Percentiles rank a stretch among this genome's conserved stretches.
Conservation (phyloP, 2,329 filamentous ascomycete species). For the Apiospora sp. region DNA sequence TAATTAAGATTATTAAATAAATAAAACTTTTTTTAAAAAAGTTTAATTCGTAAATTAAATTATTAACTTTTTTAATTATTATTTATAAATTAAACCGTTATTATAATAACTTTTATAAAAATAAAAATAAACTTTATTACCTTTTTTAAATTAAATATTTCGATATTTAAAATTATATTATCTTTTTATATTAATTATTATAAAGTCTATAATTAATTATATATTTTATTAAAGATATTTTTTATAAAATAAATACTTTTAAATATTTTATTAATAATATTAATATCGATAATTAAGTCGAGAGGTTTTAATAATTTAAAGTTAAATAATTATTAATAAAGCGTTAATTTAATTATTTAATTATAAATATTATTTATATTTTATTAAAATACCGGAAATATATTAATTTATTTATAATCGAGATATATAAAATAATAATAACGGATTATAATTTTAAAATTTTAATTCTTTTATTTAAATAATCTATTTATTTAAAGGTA, state of each 20-base stretch:
- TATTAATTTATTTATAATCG: background rate
- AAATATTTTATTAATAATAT: background rate
- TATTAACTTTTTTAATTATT: no score
- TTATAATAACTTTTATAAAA: background rate
- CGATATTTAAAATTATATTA: background rate
- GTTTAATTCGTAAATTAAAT: no score
- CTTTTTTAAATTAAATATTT: background rate
- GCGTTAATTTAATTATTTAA: background rate
- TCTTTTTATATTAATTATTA: background rate
- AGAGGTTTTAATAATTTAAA: background rate
- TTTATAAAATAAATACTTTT: background rate
- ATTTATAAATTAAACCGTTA: no score
- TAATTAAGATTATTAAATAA: no score
- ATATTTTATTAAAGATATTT: background rate
- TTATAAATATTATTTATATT: slow-evolving; percentile 17
- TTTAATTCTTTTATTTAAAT: no score
- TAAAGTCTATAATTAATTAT: background rate
- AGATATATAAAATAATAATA: slow-evolving; percentile 2
- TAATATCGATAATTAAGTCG: background rate
- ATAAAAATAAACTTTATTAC: background rate
- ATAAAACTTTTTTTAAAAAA: no score
- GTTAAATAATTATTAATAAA: slow-evolving; percentile 2
- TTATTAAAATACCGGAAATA: background rate
- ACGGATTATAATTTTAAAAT: background rate
- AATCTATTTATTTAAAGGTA: no score